Percentiles rank a stretch among this genome's conserved stretches.
These are phyloP conservation scores for Magnaporthiopsis incrustans DNA, from an alignment of 2,329 filamentous ascomycete species.

Conservation along the genomic window DNA sequence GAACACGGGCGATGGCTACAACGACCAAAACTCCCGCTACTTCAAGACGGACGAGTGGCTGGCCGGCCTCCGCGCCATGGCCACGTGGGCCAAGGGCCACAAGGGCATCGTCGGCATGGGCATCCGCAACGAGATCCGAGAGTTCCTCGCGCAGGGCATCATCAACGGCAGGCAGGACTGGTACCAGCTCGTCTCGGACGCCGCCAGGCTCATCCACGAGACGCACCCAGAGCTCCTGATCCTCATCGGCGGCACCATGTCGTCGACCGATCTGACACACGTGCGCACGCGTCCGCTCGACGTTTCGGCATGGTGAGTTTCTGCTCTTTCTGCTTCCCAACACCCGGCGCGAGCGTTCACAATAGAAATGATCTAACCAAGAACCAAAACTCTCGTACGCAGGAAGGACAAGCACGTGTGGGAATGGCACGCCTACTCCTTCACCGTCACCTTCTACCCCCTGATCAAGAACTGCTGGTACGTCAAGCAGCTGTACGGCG, in stretches of 20 bases:
- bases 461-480: slow-evolving; percentile 33
- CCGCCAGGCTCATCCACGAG: slow-evolving; percentile 39
- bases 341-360: neutral
- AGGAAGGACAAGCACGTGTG: slow-evolving; percentile 43
- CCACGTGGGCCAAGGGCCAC: slow-evolving; percentile 36
- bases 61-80: slow-evolving; percentile 41
- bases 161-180: slow-evolving; percentile 36
- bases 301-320: slow-evolving; percentile 28
- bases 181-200: slow-evolving; percentile 40
- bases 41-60: slow-evolving; percentile 49
- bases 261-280: slow-evolving; percentile 43
- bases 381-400: neutral
- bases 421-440: slow-evolving; percentile 52
- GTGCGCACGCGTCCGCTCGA: slow-evolving; percentile 32
- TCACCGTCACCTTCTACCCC: slow-evolving; percentile 39
- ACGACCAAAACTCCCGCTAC: slow-evolving; percentile 39
- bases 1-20: slow-evolving; percentile 41
- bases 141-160: slow-evolving; percentile 36
- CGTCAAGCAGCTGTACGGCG: slow-evolving; percentile 35
- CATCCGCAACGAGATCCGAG: slow-evolving; percentile 51
- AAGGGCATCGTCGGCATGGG: slow-evolving; percentile 46
- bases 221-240: slow-evolving; percentile 45
- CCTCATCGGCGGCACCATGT: slow-evolving; percentile 45
- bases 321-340: too few relatives aligned
- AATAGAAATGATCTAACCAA: neutral